Percentiles rank a stretch among this genome's conserved stretches.
These are phyloP conservation scores for Macadamia tetraphylla DNA, from an alignment of 164 flowering plant genomes.

Conservation along the genomic window DNA sequence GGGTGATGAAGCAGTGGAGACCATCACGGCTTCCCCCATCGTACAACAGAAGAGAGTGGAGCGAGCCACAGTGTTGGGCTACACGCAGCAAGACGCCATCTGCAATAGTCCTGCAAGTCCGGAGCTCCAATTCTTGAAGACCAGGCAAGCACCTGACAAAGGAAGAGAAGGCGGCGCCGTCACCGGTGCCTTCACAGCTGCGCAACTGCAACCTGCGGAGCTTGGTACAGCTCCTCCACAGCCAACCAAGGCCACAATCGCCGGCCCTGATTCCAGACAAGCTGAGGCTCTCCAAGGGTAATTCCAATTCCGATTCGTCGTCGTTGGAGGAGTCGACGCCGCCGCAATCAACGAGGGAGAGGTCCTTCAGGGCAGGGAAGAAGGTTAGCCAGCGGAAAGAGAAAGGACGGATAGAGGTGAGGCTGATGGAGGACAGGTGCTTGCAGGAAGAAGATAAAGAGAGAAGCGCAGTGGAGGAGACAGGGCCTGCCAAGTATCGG, in stretches of 20 bases:
- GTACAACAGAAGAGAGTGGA: conserved; percentile 51
- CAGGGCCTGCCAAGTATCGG: conserved; percentile 39
- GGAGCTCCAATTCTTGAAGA: conserved; percentile 58
- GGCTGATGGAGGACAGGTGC: conserved; percentile 37
- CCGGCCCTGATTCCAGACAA: conserved; percentile 43
- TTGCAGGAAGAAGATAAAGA: conserved; percentile 38
- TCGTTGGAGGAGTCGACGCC: not conserved
- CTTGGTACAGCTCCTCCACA: conserved; percentile 61
- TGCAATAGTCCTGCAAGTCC: conserved; percentile 55
- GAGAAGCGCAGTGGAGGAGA: conserved; percentile 30
- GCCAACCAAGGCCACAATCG: conserved; percentile 48
- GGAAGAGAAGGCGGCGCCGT: conserved; percentile 31
- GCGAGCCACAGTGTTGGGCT: conserved; percentile 42
- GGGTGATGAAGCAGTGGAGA: conserved; percentile 42
- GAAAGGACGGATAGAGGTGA: conserved; percentile 38
- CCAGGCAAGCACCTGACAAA: conserved; percentile 27
- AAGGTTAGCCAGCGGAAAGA: conserved; percentile 38
- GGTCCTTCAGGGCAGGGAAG: conserved; percentile 39
- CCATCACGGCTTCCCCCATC: conserved; percentile 71
- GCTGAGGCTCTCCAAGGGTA: conserved; percentile 49
- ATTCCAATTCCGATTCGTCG: not conserved
- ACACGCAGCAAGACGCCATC: conserved; percentile 42
- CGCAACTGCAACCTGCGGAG: conserved; percentile 39
- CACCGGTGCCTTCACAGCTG: conserved; percentile 59
- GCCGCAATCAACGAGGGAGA: conserved; percentile 14